These are phyloP conservation scores for Suillus subluteus DNA, from an alignment of 768 basidiomycete genomes.

Conservation along the genomic window DNA sequence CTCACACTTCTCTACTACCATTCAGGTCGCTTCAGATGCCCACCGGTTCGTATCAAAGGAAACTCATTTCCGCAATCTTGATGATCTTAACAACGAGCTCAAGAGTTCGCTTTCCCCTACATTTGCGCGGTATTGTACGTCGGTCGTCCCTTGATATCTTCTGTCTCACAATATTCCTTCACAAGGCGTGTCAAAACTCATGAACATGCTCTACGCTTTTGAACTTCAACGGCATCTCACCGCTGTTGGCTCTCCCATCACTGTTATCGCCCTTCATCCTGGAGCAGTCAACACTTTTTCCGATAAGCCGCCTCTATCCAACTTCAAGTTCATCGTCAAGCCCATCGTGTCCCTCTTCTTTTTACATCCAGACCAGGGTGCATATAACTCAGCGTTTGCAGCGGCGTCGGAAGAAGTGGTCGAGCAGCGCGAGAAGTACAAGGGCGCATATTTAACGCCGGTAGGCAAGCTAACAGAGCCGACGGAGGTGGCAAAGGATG, in stretches of 20 bases:
- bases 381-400: constrained; percentile 31
- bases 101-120: constrained; percentile 20
- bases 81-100: constrained; percentile 42
- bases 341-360: constrained; percentile 23
- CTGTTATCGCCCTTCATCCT: constrained; percentile 32
- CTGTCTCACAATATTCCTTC: background rate
- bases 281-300: constrained; percentile 32
- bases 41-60: constrained; percentile 26
- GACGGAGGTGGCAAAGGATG: constrained; percentile 19
- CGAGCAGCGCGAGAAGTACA: constrained; percentile 27
- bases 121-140: constrained; percentile 39
- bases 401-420: constrained; percentile 31
- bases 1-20: background rate
- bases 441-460: constrained; percentile 35
- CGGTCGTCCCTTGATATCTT: background rate
- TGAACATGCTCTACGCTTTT: constrained; percentile 51
- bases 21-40: constrained; percentile 38
- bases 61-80: constrained; percentile 33
- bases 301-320: background rate
- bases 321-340: constrained; percentile 24
- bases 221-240: constrained; percentile 53
- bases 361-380: constrained; percentile 27
- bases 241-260: constrained; percentile 31
- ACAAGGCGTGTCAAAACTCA: constrained; percentile 56
- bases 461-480: constrained; percentile 21